Evolutionary conservation across 116 monocot species (phyloP).

Genomic region (Dioscorea cayenensis): DNA sequence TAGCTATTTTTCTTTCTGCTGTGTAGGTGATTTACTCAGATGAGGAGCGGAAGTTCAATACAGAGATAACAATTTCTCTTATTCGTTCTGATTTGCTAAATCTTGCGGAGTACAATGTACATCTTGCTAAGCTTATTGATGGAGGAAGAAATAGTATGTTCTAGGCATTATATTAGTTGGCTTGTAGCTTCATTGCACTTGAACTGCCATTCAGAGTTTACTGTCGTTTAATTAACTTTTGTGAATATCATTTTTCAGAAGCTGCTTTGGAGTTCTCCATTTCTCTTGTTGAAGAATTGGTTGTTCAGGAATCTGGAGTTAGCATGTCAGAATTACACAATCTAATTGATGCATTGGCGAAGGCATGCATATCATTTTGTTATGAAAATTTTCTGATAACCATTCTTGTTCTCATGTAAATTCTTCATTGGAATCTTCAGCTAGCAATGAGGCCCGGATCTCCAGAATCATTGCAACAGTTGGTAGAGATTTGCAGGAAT

Average conservation of each 20-base stretch:
- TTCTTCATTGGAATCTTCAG: constrained; percentile 26
- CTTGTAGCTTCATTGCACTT: not conserved
- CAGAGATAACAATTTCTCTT: constrained; percentile 75
- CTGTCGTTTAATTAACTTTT: not conserved
- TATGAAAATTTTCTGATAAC: not conserved
- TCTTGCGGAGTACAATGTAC: constrained; percentile 80
- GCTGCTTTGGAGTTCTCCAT: constrained; percentile 82
- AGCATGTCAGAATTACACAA: constrained; percentile 67
- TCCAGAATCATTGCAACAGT: constrained; percentile 78
- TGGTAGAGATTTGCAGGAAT: constrained; percentile 69
- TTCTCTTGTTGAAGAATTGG: constrained; percentile 63
- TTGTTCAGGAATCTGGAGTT: constrained; percentile 59
- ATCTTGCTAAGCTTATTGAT: constrained; percentile 94
- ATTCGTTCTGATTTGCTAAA: constrained; percentile 78
- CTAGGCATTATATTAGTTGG: not conserved
- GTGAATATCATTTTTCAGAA: constrained; percentile 33
- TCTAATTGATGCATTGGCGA: constrained; percentile 71
- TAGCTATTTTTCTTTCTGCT: constrained; percentile 4
- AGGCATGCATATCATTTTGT: constrained; percentile 33
- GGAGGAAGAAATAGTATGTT: constrained; percentile 94
- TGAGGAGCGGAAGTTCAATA: constrained; percentile 89
- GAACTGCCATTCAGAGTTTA: not conserved
- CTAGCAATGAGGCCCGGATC: constrained; percentile 67
- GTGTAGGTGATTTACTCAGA: constrained; percentile 88
- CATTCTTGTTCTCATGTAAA: constrained; percentile 5